Percentiles rank a stretch among this genome's conserved stretches.
phyloP scores from a whole-genome alignment of 2,329 filamentous ascomycete genomes.

The Verticillium nubilum region DNA sequence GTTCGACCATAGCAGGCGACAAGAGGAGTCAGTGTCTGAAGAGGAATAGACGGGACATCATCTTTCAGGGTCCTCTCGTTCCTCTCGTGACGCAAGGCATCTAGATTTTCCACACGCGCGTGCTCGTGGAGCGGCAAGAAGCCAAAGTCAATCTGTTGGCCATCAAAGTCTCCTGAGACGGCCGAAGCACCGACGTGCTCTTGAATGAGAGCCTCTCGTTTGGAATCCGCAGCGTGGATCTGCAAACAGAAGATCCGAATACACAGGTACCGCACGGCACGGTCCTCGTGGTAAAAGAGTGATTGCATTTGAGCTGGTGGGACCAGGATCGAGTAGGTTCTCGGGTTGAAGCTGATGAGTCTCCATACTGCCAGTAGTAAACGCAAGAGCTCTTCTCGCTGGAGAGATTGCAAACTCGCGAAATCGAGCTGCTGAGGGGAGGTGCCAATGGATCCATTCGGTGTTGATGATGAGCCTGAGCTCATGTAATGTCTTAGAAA shows the following conservation, averaged over 20 bases:
- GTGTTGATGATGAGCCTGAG: conserved; percentile 14
- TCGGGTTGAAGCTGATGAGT: conserved; percentile 69
- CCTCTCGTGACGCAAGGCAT: conserved; percentile 33
- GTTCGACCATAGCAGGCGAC: conserved; percentile 62
- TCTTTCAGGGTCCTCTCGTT: conserved; percentile 16
- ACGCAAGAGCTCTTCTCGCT: conserved; percentile 18
- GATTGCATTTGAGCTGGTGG: conserved; percentile 62
- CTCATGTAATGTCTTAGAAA: conserved; percentile 52
- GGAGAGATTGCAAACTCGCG: conserved; percentile 3
- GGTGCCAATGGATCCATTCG: neutral
- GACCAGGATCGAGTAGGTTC: conserved; percentile 60
- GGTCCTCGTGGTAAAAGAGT: conserved; percentile 57
- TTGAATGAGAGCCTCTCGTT: conserved; percentile 65
- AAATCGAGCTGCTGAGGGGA: conserved; percentile 4
- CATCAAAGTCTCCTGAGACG: conserved; percentile 70
- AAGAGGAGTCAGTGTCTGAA: conserved; percentile 48
- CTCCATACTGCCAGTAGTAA: conserved; percentile 69
- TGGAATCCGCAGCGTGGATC: conserved; percentile 73
- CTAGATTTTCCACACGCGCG: conserved; percentile 40
- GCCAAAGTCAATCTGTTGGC: conserved; percentile 67
- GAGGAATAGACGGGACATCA: conserved; percentile 15
- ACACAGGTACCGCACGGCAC: conserved; percentile 70
- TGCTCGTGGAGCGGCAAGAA: conserved; percentile 61
- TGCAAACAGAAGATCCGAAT: conserved; percentile 76
- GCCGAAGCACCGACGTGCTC: conserved; percentile 58